Evolutionary conservation across 2,329 filamentous ascomycete species (phyloP), one percentile per base, ranked within the genome.

Genomic region (Claviceps humidiphila): DNA sequence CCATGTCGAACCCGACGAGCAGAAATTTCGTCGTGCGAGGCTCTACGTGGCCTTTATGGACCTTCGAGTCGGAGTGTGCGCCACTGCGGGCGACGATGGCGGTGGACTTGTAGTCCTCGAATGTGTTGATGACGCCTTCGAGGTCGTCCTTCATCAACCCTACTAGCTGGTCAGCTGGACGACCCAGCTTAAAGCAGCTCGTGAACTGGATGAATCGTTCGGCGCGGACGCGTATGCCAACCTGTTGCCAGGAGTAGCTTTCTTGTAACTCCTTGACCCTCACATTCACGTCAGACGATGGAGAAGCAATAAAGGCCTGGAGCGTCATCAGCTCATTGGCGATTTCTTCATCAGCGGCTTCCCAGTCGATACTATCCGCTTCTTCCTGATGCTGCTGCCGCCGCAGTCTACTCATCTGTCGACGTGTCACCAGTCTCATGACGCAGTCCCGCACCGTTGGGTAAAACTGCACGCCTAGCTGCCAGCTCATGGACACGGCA

Each of bases 171-270:
- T 58, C 57, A n/a, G 57, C 57, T 3, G 57, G 51, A 6, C 57
- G 56, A 2, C 57, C 57, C 8, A 58, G 47, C 44, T 51, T 53
- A 38, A 54, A 58, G 24, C 44, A 17, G 26, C 53, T 49, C 8
- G 57, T 58, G 24, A 58, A 58, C 40, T 58, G 54, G 26, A 58
- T 56, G 16, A 53, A 58, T 4, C 57, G 51, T 44, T 58, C 57
- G 13, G 51, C 49, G 8, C 57, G 51, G 17, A 54, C 57, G 14
- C 52, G 52, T 17, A 58, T 47, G n/a, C 56, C 51, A 6, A 58
- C 54, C 5, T 54, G 42, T 2, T 56, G 38, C 51, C 54, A 54
- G 2, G 55, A 22, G 30, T 4, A 26, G n/a, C 17, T 20, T 20
- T 17, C 4, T 13, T 5, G 3, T 8, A 11, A 13, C n/a, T 20